Evolutionary conservation across 2,329 filamentous ascomycete species (phyloP).

Genomic region (Ceratocystis eucalypticola): DNA sequence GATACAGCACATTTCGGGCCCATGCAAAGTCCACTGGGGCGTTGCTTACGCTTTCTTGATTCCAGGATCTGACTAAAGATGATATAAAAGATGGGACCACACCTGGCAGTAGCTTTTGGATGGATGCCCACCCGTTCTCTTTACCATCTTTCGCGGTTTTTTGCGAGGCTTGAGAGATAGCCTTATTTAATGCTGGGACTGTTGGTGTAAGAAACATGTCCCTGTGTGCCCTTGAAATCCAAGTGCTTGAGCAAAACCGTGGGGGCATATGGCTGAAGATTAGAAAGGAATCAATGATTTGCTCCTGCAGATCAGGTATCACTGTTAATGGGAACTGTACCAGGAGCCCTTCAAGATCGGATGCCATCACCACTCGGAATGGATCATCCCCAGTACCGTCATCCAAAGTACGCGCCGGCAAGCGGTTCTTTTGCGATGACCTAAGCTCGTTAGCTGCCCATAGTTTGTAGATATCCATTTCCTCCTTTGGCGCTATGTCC

Average conservation of each 20-base stretch:
- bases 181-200: slow-evolving; percentile 22
- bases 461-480: slow-evolving; percentile 35
- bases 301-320: slow-evolving; percentile 27
- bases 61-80: not conserved
- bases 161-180: not conserved
- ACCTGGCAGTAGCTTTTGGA: slow-evolving; percentile 1
- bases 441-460: slow-evolving; percentile 44
- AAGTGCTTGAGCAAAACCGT: slow-evolving; percentile 20
- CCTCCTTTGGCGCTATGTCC: slow-evolving; percentile 20
- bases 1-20: slow-evolving; percentile 41
- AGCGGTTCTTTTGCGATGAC: slow-evolving; percentile 33
- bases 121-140: not conserved
- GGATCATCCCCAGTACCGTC: slow-evolving; percentile 66
- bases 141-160: not conserved
- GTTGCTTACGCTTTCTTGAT: not conserved
- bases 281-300: slow-evolving; percentile 57
- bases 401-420: slow-evolving; percentile 63
- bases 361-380: slow-evolving; percentile 66
- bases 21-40: slow-evolving; percentile 31
- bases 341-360: slow-evolving; percentile 56
- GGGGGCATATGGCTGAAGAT: slow-evolving; percentile 45
- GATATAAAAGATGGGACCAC: slow-evolving; percentile 9
- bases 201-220: slow-evolving; percentile 39
- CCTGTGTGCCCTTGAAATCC: slow-evolving; percentile 28
- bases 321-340: slow-evolving; percentile 33